Conservation (phyloP, 352 stramenopile species). For the Phytophthora multivora region DNA sequence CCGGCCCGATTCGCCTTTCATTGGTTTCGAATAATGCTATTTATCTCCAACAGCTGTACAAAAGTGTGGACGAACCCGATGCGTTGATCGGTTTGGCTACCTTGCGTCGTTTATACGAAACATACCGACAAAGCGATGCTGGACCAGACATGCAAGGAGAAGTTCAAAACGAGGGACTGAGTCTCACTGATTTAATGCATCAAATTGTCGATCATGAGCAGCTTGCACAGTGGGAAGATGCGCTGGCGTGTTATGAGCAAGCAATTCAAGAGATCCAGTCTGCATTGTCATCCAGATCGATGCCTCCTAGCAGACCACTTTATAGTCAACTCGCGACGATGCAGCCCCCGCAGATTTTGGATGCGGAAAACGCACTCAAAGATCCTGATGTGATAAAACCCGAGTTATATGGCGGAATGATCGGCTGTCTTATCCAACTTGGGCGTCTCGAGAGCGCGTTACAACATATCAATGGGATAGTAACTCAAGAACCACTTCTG, state of each 20-base stretch:
- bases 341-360: conserved; percentile 29
- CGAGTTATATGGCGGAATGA: conserved; percentile 81
- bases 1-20: conserved; percentile 44
- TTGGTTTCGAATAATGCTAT: conserved; percentile 66
- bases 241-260: conserved; percentile 78
- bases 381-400: conserved; percentile 70
- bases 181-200: conserved; percentile 71
- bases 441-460: conserved; percentile 83
- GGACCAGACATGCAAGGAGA: conserved; percentile 27
- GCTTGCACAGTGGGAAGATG: conserved; percentile 77
- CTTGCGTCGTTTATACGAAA: conserved; percentile 56
- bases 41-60: conserved; percentile 80
- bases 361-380: conserved; percentile 36
- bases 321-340: conserved; percentile 29
- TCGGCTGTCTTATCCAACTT: conserved; percentile 85
- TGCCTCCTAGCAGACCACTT: conserved; percentile 15
- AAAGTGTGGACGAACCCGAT: conserved; percentile 78
- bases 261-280: conserved; percentile 75
- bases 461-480: conserved; percentile 88
- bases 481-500: conserved; percentile 76
- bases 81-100: conserved; percentile 63
- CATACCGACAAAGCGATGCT: conserved; percentile 37
- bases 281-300: conserved; percentile 39
- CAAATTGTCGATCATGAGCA: conserved; percentile 76
- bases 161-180: conserved; percentile 43